Evolutionary conservation across 441 rosid genomes (phyloP).

Genomic region (Populus hybrid): DNA sequence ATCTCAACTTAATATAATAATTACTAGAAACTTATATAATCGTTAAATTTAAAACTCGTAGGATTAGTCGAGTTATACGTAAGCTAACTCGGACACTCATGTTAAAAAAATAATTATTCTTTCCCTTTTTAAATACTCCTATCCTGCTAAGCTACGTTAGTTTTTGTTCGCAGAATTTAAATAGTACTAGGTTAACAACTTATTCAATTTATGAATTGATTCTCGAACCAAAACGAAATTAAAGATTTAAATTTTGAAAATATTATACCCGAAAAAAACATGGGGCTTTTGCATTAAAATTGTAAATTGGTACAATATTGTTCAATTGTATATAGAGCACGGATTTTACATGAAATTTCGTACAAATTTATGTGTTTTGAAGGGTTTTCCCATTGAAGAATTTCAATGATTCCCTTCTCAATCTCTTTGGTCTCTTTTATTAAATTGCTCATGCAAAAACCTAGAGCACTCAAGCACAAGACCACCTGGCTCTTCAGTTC

Average conservation of each 20-base stretch:
- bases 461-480: slow-evolving; percentile 58
- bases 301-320: neutral
- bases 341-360: slow-evolving; percentile 61
- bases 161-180: neutral
- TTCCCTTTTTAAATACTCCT: neutral
- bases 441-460: slow-evolving; percentile 57
- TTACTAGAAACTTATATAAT: too few species aligned
- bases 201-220: too few species aligned
- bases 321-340: slow-evolving; percentile 21
- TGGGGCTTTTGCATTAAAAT: neutral
- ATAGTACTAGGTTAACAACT: too few species aligned
- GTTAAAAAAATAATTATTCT: too few species aligned
- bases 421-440: slow-evolving; percentile 50
- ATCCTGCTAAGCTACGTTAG: too few species aligned
- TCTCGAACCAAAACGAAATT: neutral
- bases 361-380: slow-evolving; percentile 45
- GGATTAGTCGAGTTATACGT: too few species aligned
- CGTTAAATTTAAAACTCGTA: too few species aligned
- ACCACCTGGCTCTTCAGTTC: slow-evolving; percentile 47
- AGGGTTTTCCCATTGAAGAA: slow-evolving; percentile 75
- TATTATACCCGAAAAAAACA: neutral
- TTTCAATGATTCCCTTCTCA: slow-evolving; percentile 56
- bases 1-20: too few species aligned
- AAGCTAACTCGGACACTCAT: too few species aligned
- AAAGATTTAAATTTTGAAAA: neutral